phyloP scores from a whole-genome alignment of 169 alveolate species.

The Cryptosporidium sp. region DNA sequence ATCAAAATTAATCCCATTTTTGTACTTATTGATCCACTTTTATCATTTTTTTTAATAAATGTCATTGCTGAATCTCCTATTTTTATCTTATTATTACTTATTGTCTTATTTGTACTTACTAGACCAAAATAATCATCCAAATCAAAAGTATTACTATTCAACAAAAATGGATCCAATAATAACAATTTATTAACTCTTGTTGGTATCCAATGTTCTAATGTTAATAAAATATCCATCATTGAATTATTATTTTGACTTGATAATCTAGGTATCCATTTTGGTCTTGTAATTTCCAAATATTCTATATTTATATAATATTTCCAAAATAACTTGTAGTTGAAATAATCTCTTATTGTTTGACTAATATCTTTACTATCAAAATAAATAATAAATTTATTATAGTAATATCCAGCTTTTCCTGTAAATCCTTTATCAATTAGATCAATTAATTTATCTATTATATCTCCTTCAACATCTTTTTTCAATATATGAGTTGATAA shows the following conservation, averaged over 20 bases:
- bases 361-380: conserved; percentile 32
- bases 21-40: not conserved
- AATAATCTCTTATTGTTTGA: conserved; percentile 25
- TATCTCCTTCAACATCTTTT: conserved; percentile 7
- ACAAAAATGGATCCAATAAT: conserved; percentile 47
- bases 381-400: conserved; percentile 35
- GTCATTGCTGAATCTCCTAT: not conserved
- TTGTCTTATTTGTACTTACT: not conserved
- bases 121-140: not conserved
- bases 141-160: not conserved
- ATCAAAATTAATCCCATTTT: conserved; percentile 12
- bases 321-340: conserved; percentile 15
- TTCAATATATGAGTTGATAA: not conserved
- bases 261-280: conserved; percentile 60
- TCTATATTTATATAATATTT: conserved; percentile 29
- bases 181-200: conserved; percentile 1
- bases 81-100: not conserved
- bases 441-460: conserved; percentile 12
- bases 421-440: conserved; percentile 38
- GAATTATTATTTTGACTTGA: conserved; percentile 15
- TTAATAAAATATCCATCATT: conserved; percentile 7
- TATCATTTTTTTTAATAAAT: not conserved
- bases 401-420: not conserved
- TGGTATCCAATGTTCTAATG: conserved; percentile 50
- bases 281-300: conserved; percentile 29